Base-by-base conservation (phyloP, 148 eudicot species). In the Fallopia convolvulus region DNA sequence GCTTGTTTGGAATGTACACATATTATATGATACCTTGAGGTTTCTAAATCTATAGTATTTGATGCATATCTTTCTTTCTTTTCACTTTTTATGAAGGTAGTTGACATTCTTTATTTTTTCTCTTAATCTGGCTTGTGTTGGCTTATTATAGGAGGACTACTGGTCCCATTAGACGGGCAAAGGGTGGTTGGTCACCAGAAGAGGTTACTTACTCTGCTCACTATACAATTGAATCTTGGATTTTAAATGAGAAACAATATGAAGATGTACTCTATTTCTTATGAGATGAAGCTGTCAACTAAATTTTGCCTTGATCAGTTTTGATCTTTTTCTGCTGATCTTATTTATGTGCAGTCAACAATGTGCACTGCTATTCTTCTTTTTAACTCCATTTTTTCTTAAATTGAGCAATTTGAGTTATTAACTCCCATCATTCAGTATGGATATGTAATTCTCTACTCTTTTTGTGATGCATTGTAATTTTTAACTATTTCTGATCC, bases 131-230 rank as follows among this genome's bases (percentile, higher is more conserved):
- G 32, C 0, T 58, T 21, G 65, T 55, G 61, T 21, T 58, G 30
- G 30, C 8, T 20, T 58, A 58, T 71, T 42, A 18, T 79, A 93
- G 98, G 89, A 90, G 98, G 84, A 90, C 89, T 48, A 87, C 92
- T 5, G 98, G 98, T 14, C 98, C 98, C 36, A 94, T 94, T 80
- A 89, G 98, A 77, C 87, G 95, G 87, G 97, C 98, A 50, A 94
- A 92, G 85, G 98, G 98, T 33, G 97, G 98, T 73, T 94, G 98
- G 98, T 90, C 98, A 75, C 90, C 90, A 7, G 90, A 92, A 88
- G 98, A 94, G 97, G 98, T 94, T 76, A 83, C 81, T 65, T 65
- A 10, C 26, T 14, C 26, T 65, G 18, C 39, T 26, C 32, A 13
- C 3, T 65, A 12, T 12, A 13, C 18, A 65, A 2, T 77, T 56